Percentiles rank a stretch among this genome's conserved stretches.
phyloP scores from a whole-genome alignment of 495 filamentous ascomycete genomes.

The Tetracladium setigerum region DNA sequence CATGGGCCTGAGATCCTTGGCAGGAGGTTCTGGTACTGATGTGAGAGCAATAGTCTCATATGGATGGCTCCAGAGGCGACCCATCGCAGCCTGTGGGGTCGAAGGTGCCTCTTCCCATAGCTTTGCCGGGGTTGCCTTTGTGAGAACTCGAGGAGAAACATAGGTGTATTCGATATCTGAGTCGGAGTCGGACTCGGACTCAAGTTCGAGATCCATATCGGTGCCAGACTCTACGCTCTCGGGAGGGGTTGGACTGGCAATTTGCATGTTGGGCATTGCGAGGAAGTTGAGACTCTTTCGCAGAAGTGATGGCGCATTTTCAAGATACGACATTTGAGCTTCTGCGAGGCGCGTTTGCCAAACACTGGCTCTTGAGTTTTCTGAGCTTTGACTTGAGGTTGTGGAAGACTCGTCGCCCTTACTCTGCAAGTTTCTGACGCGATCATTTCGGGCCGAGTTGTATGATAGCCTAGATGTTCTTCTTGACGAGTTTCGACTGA shows the following conservation, averaged over 20 bases:
- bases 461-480: constrained; percentile 7
- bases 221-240: constrained; percentile 13
- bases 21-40: constrained; percentile 31
- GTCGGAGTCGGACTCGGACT: constrained; percentile 15
- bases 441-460: constrained; percentile 6
- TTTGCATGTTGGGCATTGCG: constrained; percentile 29
- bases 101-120: constrained; percentile 12
- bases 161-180: background rate
- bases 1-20: constrained; percentile 20
- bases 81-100: constrained; percentile 11
- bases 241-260: constrained; percentile 44
- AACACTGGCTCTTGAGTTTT: constrained; percentile 23
- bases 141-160: background rate
- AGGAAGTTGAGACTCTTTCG: constrained; percentile 32
- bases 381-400: constrained; percentile 20
- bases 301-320: constrained; percentile 30
- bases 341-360: constrained; percentile 31
- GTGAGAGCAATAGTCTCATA: constrained; percentile 6
- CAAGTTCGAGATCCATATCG: constrained; percentile 10
- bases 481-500: constrained; percentile 12
- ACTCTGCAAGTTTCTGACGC: constrained; percentile 16
- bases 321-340: constrained; percentile 36
- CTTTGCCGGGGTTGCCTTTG: background rate
- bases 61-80: constrained; percentile 29
- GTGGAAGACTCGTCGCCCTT: constrained; percentile 18